These are phyloP conservation scores for Zychaea mexicana DNA, from an alignment of 371 early-diverging fungal species.

Conservation along the genomic window DNA sequence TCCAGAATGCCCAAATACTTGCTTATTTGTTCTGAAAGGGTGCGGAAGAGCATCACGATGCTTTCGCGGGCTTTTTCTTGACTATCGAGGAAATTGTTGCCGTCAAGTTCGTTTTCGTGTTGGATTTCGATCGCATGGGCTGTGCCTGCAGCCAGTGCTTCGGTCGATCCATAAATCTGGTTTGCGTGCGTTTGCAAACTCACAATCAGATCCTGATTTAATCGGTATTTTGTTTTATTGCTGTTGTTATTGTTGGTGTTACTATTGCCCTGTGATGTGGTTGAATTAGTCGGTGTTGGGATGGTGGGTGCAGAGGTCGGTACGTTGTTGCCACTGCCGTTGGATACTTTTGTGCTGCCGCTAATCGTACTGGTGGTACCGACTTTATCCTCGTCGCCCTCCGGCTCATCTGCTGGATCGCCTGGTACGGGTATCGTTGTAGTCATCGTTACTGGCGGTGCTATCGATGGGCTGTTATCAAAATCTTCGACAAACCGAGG, in stretches of 20 bases:
- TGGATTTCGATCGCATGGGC: slow-evolving; percentile 13
- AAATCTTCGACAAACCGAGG: slow-evolving; percentile 22
- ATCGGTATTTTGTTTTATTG: slow-evolving; percentile 16
- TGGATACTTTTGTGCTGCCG: not conserved
- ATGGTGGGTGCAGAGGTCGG: not conserved
- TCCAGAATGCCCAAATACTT: slow-evolving; percentile 36
- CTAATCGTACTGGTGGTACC: not conserved
- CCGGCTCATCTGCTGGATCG: slow-evolving; percentile 9
- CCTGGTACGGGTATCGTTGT: not conserved
- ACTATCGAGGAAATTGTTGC: not conserved
- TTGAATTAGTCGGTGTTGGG: not conserved
- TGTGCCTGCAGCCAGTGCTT: slow-evolving; percentile 17
- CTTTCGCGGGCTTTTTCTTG: slow-evolving; percentile 17
- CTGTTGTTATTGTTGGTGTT: not conserved
- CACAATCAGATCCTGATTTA: slow-evolving; percentile 35
- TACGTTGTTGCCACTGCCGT: not conserved
- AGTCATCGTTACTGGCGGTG: not conserved
- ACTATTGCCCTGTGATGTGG: no score
- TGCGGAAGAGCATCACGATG: slow-evolving; percentile 42
- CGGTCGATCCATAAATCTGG: slow-evolving; percentile 35
- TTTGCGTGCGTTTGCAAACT: slow-evolving; percentile 37
- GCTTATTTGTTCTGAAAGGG: slow-evolving; percentile 35
- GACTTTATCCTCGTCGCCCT: not conserved
- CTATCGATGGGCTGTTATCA: not conserved
- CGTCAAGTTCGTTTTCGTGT: slow-evolving; percentile 13